These are phyloP conservation scores for Betula pendula DNA, from an alignment of 306 rosid species.

Conservation along the genomic window DNA sequence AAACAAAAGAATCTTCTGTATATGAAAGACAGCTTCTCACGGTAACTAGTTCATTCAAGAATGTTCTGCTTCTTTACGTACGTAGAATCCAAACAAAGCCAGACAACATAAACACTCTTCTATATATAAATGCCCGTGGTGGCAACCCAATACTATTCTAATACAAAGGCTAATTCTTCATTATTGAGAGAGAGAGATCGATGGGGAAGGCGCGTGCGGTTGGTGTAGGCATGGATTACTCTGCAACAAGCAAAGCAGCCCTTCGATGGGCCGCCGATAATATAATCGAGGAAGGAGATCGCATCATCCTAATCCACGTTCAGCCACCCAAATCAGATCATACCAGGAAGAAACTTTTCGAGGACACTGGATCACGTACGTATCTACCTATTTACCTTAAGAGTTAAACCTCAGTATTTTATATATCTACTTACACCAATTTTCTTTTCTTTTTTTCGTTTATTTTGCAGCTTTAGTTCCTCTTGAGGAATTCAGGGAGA, in stretches of 20 bases:
- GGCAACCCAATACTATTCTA: background rate
- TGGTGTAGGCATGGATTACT: constrained; percentile 79
- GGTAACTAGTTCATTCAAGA: constrained; percentile 25
- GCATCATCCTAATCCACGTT: constrained; percentile 59
- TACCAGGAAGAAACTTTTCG: constrained; percentile 60
- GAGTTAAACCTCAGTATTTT: background rate
- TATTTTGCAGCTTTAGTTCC: constrained; percentile 68
- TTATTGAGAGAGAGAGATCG: background rate
- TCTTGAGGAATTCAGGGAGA: constrained; percentile 66
- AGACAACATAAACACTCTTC: background rate
- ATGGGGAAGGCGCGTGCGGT: constrained; percentile 46
- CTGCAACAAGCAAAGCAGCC: constrained; percentile 69
- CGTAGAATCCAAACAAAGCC: background rate
- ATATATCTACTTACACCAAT: background rate
- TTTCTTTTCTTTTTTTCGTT: constrained; percentile 7
- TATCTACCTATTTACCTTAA: constrained; percentile 17
- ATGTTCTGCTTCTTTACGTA: background rate
- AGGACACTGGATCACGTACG: constrained; percentile 69
- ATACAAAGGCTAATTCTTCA: background rate
- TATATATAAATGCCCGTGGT: background rate
- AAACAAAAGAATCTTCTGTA: background rate
- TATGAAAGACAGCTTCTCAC: background rate
- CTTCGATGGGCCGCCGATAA: constrained; percentile 66
- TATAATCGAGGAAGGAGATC: constrained; percentile 52
- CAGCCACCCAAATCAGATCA: constrained; percentile 59